Conservation (phyloP, 495 filamentous ascomycete species). For the Talaromyces stipitatus region DNA sequence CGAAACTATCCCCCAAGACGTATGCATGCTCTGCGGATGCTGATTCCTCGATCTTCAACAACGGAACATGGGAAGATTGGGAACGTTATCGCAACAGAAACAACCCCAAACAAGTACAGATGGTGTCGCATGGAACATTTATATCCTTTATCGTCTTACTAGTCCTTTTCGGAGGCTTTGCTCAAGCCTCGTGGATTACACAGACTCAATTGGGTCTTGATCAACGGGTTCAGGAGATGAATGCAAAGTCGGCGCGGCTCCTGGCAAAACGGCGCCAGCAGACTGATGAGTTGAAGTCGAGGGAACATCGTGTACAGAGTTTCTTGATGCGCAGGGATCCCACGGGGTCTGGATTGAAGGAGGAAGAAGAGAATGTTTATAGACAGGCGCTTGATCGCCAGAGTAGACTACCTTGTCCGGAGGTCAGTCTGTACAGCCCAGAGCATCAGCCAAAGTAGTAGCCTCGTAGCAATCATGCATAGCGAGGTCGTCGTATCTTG, state of each 20-base stretch:
- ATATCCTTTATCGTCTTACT: slow-evolving; percentile 57
- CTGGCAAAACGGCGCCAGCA: slow-evolving; percentile 49
- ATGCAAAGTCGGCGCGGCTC: slow-evolving; percentile 54
- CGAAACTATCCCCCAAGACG: not conserved
- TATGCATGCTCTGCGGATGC: slow-evolving; percentile 27
- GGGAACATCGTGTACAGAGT: slow-evolving; percentile 58
- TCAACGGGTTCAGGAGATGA: slow-evolving; percentile 53
- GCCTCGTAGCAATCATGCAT: not conserved
- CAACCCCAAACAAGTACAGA: slow-evolving; percentile 51
- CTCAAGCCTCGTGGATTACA: slow-evolving; percentile 61
- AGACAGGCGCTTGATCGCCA: slow-evolving; percentile 20
- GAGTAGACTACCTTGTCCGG: not conserved
- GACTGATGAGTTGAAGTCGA: slow-evolving; percentile 34
- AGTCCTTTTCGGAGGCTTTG: slow-evolving; percentile 55
- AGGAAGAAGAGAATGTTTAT: slow-evolving; percentile 32
- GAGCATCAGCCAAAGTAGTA: not conserved
- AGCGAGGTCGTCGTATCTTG: not conserved
- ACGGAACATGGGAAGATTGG: slow-evolving; percentile 99
- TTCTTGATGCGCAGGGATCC: slow-evolving; percentile 66
- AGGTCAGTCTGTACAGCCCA: not conserved
- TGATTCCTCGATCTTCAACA: slow-evolving; percentile 54
- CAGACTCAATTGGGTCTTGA: slow-evolving; percentile 47
- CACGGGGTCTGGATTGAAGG: slow-evolving; percentile 36
- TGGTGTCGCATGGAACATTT: slow-evolving; percentile 69
- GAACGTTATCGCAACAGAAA: slow-evolving; percentile 70